Percentiles rank a stretch among this genome's conserved stretches.
Conservation (phyloP, 208 protist genomes). For the Tritrichomonas foetus region DNA sequence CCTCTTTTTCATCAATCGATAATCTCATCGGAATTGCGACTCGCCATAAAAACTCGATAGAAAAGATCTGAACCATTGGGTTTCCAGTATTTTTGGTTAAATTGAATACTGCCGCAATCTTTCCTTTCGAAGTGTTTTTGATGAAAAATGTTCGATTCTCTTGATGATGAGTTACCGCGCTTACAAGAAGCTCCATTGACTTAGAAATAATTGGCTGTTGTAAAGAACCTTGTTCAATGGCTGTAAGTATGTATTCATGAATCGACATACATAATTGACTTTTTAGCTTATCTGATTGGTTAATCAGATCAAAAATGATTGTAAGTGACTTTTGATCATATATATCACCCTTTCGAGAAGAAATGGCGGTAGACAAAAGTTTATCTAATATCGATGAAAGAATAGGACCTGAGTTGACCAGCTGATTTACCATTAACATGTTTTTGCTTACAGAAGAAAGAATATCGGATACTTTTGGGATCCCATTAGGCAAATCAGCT, state of each 20-base stretch:
- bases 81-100: neutral
- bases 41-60: neutral
- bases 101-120: neutral
- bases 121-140: neutral
- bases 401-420: neutral
- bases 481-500: too few relatives aligned
- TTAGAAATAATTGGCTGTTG: neutral
- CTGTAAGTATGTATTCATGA: neutral
- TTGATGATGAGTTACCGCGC: neutral
- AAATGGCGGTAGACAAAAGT: neutral
- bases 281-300: neutral
- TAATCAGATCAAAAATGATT: neutral
- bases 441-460: neutral
- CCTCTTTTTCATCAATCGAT: neutral
- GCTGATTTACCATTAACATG: neutral
- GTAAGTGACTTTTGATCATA: neutral
- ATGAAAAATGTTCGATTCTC: neutral
- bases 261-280: neutral
- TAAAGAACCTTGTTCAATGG: neutral
- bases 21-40: neutral
- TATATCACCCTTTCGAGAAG: neutral
- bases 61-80: neutral
- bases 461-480: neutral
- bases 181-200: neutral
- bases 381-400: neutral